phyloP scores from a whole-genome alignment of 371 early-diverging fungal genomes.

The Mucor piriformis region DNA sequence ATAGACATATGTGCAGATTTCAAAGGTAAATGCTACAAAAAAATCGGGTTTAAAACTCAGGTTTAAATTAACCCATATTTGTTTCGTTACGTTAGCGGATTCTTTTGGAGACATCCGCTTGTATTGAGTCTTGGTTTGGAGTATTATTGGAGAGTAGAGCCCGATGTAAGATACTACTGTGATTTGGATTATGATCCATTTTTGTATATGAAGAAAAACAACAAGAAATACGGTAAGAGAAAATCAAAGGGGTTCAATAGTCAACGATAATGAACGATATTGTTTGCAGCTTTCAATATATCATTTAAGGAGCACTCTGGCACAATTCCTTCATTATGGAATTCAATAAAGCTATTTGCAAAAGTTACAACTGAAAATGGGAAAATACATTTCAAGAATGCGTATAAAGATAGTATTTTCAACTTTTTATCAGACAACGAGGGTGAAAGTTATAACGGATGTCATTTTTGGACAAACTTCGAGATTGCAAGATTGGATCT shows the following conservation, averaged over 20 bases:
- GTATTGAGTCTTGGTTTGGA: slow-evolving; percentile 66
- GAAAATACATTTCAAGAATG: slow-evolving; percentile 27
- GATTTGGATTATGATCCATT: slow-evolving; percentile 85
- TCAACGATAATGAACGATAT: not conserved
- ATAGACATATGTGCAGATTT: slow-evolving; percentile 95
- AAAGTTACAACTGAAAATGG: slow-evolving; percentile 19
- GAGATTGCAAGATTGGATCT: slow-evolving; percentile 88
- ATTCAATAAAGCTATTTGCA: slow-evolving; percentile 46
- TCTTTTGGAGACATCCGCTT: slow-evolving; percentile 77
- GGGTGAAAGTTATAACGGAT: slow-evolving; percentile 58
- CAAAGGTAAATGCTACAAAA: slow-evolving; percentile 28
- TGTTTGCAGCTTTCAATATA: slow-evolving; percentile 59
- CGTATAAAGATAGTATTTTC: slow-evolving; percentile 26
- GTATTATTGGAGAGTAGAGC: slow-evolving; percentile 90
- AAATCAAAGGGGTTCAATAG: not conserved
- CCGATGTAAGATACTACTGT: slow-evolving; percentile 79
- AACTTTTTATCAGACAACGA: slow-evolving; percentile 28
- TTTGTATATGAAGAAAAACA: slow-evolving; percentile 70
- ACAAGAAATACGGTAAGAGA: slow-evolving; percentile 72
- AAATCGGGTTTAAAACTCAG: not conserved
- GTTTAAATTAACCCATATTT: not conserved
- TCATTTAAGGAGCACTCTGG: slow-evolving; percentile 69
- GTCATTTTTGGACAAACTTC: slow-evolving; percentile 93
- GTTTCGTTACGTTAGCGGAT: slow-evolving; percentile 59
- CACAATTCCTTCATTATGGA: slow-evolving; percentile 80